Conservation (phyloP, 169 alveolate species). For the Eimeria tenella region DNA sequence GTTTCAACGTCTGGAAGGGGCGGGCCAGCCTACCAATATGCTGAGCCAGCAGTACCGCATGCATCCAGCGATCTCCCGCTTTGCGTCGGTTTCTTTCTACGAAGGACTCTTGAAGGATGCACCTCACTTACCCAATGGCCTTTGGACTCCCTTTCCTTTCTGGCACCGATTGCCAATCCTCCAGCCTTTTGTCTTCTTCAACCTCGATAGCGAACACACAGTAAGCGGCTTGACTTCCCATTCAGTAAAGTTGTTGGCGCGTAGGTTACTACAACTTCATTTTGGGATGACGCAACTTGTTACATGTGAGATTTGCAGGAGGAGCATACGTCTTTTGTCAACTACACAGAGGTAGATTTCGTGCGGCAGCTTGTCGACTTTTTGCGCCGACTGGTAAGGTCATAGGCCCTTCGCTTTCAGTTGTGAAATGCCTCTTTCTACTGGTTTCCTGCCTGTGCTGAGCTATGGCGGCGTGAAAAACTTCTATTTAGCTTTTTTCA, state of each 20-base stretch:
- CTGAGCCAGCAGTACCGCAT: slow-evolving; percentile 97
- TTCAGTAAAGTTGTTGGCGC: too few species aligned
- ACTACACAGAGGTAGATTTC: slow-evolving; percentile 79
- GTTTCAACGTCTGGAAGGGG: slow-evolving; percentile 94
- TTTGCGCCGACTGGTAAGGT: slow-evolving; percentile 72
- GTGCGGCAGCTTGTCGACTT: slow-evolving; percentile 80
- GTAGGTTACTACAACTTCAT: not conserved
- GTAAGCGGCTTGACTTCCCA: slow-evolving; percentile 29
- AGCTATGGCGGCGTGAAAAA: not conserved
- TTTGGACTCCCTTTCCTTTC: slow-evolving; percentile 85
- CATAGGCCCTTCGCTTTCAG: too few species aligned
- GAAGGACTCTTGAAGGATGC: slow-evolving; percentile 81
- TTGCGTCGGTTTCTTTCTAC: slow-evolving; percentile 93
- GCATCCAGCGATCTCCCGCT: slow-evolving; percentile 97
- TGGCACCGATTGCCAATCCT: slow-evolving; percentile 92
- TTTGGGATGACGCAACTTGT: not conserved
- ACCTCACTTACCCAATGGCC: slow-evolving; percentile 73
- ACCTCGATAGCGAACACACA: slow-evolving; percentile 89
- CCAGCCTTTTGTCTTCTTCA: slow-evolving; percentile 92
- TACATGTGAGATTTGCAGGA: slow-evolving; percentile 43
- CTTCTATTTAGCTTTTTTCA: not conserved
- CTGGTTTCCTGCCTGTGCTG: not conserved
- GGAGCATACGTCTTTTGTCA: slow-evolving; percentile 74
- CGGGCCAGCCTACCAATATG: slow-evolving; percentile 90
- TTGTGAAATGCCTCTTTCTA: not conserved